These are phyloP conservation scores for Cutaneotrichosporon arboriforme DNA, from an alignment of 1,284 basidiomycete genomes.

Conservation along the genomic window DNA sequence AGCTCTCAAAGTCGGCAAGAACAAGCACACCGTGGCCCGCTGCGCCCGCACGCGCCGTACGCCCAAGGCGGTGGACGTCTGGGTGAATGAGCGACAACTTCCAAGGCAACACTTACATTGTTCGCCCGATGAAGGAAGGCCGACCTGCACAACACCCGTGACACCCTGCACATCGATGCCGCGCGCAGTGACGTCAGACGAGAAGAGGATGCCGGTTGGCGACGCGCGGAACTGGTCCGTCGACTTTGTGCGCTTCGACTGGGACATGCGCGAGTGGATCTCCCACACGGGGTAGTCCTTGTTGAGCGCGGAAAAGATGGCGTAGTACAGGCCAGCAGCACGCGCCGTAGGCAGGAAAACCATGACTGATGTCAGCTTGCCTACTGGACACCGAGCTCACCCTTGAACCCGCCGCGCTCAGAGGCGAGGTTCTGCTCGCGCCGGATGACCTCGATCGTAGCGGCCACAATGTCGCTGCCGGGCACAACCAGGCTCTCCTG, in stretches of 20 bases:
- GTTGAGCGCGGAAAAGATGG: slow-evolving; percentile 46
- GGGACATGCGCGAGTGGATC: slow-evolving; percentile 45
- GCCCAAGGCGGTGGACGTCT: slow-evolving; percentile 51
- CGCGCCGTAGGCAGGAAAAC: slow-evolving; percentile 66
- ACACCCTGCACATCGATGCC: slow-evolving; percentile 53
- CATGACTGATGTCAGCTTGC: slow-evolving; percentile 49
- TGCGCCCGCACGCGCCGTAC: slow-evolving; percentile 53
- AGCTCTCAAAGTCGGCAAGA: slow-evolving; percentile 55
- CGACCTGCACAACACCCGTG: slow-evolving; percentile 55
- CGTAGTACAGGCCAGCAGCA: slow-evolving; percentile 56
- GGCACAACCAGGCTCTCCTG: slow-evolving; percentile 54
- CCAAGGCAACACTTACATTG: slow-evolving; percentile 40
- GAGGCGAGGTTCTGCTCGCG: slow-evolving; percentile 34
- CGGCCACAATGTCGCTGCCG: slow-evolving; percentile 52
- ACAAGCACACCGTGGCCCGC: slow-evolving; percentile 57
- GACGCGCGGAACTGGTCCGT: slow-evolving; percentile 56
- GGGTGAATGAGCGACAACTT: neutral
- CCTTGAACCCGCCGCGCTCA: slow-evolving; percentile 38
- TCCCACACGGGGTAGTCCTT: slow-evolving; percentile 34
- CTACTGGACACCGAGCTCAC: slow-evolving; percentile 13
- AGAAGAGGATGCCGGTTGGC: slow-evolving; percentile 50
- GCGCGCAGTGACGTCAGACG: slow-evolving; percentile 53
- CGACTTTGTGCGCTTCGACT: slow-evolving; percentile 50
- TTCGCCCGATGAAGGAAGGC: slow-evolving; percentile 46
- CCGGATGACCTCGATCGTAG: slow-evolving; percentile 45